Evolutionary conservation across 352 stramenopile genomes (phyloP), one percentile per base, ranked within the genome.

Genomic region (Phytophthora sp.): DNA sequence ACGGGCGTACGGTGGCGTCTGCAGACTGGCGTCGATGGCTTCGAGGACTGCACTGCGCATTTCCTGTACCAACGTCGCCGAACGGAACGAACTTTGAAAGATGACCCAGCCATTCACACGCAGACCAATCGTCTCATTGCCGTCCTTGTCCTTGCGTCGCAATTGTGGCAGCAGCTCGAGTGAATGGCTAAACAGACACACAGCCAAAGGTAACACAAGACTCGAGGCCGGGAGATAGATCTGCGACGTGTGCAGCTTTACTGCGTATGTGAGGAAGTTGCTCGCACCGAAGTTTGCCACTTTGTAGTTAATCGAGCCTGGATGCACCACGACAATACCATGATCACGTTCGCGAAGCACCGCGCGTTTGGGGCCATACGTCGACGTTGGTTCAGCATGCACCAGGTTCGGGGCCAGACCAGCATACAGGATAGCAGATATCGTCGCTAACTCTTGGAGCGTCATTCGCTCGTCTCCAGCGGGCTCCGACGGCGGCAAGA

Each of bases 321-420:
- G 86, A 53, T 95, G 88, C 21, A 95, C 66, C 29, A 82, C 75
- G 13, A 91, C 79, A 20, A 79, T 64, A 8, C 64, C 63, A 36
- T 76, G 69, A 59, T 85, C 73, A 24, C 78, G 67, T 58, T 90
- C 77, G 8, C 76, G 73, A 35, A 90, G 57, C 20, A 80, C 54
- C 4, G 71, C 61, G 18, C 66, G 64, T 30, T 83, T 80, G 27
- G 60, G 27, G 9, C 70, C 49, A 50, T 79, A 63, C 5, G 65
- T 60, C 21, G 59, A 18, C 6, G 76, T 46, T 7, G 67, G 69
- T 45, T 91, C 79, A 23, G 80, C 71, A 62, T 93, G 83, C 18
- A 98, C 88, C 42, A 99, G 69, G 68, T 98, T 98, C 12, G 96
- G 96, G 33, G 96, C 91, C 26, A 99, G 69, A 18, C 88, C 88